These are phyloP conservation scores for Starmerella potacharoeniae DNA, from an alignment of 805 yeast species.

Conservation along the genomic window DNA sequence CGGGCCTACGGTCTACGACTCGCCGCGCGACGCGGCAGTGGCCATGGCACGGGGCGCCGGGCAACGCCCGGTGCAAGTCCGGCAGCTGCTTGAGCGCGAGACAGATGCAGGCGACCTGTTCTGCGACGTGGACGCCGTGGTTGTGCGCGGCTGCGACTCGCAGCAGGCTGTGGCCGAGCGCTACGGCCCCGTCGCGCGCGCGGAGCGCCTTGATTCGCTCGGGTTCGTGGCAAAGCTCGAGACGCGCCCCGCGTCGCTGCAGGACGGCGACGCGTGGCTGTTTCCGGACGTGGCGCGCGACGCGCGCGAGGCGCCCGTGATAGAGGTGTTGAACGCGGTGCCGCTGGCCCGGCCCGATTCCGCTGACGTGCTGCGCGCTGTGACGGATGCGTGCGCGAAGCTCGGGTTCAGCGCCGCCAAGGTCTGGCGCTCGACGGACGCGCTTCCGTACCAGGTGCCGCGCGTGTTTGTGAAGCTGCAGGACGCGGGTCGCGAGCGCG, in stretches of 20 bases:
- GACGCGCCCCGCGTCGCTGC: neutral
- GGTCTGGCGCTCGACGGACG: neutral
- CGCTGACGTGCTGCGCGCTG: neutral
- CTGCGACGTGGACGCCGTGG: neutral
- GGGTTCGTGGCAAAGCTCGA: neutral
- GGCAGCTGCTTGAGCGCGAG: neutral
- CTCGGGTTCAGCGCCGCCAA: neutral
- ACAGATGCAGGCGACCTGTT: neutral
- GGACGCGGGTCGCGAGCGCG: neutral
- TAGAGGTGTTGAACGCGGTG: slow-evolving; percentile 13
- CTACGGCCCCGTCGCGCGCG: neutral
- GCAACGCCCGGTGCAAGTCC: neutral
- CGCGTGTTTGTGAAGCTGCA: slow-evolving; percentile 8
- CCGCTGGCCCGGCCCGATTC: neutral
- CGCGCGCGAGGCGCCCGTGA: neutral
- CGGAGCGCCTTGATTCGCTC: neutral
- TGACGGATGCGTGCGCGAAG: slow-evolving; percentile 2
- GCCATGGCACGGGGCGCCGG: neutral
- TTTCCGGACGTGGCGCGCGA: neutral
- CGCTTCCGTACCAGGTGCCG: slow-evolving; percentile 1
- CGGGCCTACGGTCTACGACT: neutral
- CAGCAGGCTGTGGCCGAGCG: neutral
- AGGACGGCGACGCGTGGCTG: neutral
- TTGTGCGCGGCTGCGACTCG: neutral
- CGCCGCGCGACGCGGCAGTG: neutral